Evolutionary conservation across 441 rosid genomes (phyloP).

Genomic region (Croton setiger): DNA sequence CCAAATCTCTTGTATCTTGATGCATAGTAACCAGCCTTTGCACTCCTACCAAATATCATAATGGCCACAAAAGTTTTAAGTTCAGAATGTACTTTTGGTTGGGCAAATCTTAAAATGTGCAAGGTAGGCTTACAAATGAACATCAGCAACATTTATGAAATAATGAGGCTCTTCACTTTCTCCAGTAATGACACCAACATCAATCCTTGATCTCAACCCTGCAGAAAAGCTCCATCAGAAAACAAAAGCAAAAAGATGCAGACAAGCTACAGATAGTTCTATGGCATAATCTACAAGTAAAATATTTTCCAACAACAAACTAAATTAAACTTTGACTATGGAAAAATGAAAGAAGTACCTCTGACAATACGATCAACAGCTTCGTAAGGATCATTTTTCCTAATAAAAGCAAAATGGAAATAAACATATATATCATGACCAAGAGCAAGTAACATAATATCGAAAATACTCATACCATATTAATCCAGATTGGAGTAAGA

Average conservation of each 20-base stretch:
- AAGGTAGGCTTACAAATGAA: conserved; percentile 78
- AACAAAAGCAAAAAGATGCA: conserved; percentile 8
- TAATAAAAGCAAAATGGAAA: conserved; percentile 27
- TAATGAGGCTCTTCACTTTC: conserved; percentile 57
- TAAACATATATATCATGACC: conserved; percentile 18
- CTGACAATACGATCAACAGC: conserved; percentile 77
- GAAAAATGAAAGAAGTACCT: conserved; percentile 40
- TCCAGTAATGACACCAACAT: conserved; percentile 66
- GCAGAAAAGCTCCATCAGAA: conserved; percentile 28
- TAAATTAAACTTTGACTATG: not conserved
- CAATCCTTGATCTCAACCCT: conserved; percentile 67
- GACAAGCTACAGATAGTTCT: not conserved
- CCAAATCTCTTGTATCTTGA: conserved; percentile 71
- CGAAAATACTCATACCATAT: conserved; percentile 3
- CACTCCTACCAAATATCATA: conserved; percentile 62
- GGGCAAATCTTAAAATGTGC: conserved; percentile 14
- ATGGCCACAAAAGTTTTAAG: conserved; percentile 21
- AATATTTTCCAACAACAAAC: conserved; percentile 4
- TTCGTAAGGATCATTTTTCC: conserved; percentile 83
- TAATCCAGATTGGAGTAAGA: conserved; percentile 20
- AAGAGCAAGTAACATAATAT: conserved; percentile 3
- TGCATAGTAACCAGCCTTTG: conserved; percentile 94
- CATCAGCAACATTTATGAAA: conserved; percentile 91
- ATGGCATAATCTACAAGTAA: conserved; percentile 7
- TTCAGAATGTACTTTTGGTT: conserved; percentile 11